These are phyloP conservation scores for Sclerotinia sclerotiorum DNA, from an alignment of 2,329 filamentous ascomycete genomes.

Conservation along the genomic window DNA sequence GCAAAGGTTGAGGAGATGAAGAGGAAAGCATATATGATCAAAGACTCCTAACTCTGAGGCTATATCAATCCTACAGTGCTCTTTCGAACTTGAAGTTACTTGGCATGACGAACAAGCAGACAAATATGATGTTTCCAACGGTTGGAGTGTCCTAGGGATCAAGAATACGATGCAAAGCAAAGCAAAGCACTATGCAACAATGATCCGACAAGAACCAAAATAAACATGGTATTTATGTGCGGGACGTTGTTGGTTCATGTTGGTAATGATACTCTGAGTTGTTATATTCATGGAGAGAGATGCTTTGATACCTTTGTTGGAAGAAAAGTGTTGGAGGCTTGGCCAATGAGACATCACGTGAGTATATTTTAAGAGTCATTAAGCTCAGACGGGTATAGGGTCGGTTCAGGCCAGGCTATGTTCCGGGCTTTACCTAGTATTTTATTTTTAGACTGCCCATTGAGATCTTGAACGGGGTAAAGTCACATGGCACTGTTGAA, in stretches of 20 bases:
- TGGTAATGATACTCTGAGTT: neutral
- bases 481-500: neutral
- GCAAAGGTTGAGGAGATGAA: neutral
- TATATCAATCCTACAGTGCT: neutral
- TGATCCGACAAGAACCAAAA: neutral
- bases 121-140: neutral
- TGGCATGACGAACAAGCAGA: neutral
- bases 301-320: neutral
- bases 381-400: no score
- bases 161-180: neutral
- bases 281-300: neutral
- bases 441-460: neutral
- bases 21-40: neutral
- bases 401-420: neutral
- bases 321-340: neutral
- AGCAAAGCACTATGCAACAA: neutral
- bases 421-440: neutral
- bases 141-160: neutral
- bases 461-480: no score
- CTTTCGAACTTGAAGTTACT: neutral
- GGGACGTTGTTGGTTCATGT: neutral
- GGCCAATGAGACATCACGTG: slow-evolving; percentile 1
- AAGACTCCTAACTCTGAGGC: neutral
- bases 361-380: neutral
- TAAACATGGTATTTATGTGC: neutral